Evolutionary conservation across 2,329 filamentous ascomycete genomes (phyloP).

Genomic region (Incumbomyces lentus): DNA sequence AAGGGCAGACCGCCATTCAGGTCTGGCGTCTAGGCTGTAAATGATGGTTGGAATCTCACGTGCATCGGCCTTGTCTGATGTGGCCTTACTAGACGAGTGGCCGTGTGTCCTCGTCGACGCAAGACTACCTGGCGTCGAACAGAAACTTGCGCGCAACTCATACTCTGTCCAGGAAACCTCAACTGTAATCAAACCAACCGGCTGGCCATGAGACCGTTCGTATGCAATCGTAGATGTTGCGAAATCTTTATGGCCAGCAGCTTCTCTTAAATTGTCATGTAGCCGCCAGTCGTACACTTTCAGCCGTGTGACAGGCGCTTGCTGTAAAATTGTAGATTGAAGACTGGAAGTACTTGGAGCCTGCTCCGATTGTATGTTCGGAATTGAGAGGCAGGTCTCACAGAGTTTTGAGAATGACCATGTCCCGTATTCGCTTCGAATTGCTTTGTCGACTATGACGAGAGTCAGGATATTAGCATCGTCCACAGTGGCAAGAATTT

Average conservation of each 20-base stretch:
- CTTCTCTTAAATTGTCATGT: no score
- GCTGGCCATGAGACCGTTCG: no score
- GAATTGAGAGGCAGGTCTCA: background rate
- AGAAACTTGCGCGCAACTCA: no score
- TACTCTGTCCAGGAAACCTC: no score
- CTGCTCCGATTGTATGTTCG: background rate
- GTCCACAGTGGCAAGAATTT: conserved; percentile 29
- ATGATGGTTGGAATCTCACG: background rate
- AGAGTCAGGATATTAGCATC: conserved; percentile 22
- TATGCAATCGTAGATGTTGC: background rate
- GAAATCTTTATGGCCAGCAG: no score
- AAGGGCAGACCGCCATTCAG: conserved; percentile 4
- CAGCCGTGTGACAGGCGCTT: background rate
- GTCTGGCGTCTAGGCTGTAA: background rate
- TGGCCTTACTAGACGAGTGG: background rate
- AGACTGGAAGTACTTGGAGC: background rate
- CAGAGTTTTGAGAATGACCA: conserved; percentile 10
- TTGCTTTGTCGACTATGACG: conserved; percentile 12
- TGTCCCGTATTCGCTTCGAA: conserved; percentile 8
- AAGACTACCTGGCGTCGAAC: no score
- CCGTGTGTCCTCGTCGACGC: background rate
- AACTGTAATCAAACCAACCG: no score
- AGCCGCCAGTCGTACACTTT: background rate
- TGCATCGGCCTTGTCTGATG: background rate
- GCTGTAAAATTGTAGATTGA: background rate